phyloP scores from a whole-genome alignment of 169 alveolate species.

The Cryptosporidium parvum region DNA sequence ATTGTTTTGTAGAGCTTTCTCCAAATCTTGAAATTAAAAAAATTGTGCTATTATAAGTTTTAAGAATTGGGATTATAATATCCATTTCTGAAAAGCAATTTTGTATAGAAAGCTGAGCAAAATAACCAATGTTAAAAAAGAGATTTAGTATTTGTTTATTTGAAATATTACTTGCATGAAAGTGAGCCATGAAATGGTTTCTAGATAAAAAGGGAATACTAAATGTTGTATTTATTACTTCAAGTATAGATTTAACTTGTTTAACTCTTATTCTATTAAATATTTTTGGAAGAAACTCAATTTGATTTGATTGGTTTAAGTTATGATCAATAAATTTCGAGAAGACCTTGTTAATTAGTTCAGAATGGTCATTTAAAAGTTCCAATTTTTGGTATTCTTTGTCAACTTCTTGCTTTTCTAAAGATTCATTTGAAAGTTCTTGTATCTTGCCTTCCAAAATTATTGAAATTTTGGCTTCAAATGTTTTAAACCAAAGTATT shows the following conservation, averaged over 20 bases:
- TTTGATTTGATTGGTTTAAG: not conserved
- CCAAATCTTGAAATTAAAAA: slow-evolving; percentile 61
- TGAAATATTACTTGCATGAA: not conserved
- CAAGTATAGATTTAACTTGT: slow-evolving; percentile 21
- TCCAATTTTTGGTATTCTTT: slow-evolving; percentile 51
- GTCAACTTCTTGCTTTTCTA: slow-evolving; percentile 26
- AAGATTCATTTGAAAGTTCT: slow-evolving; percentile 1
- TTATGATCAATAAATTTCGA: not conserved
- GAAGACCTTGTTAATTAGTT: not conserved
- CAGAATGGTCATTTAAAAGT: slow-evolving; percentile 15
- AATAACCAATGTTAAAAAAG: slow-evolving; percentile 23
- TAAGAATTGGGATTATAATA: not conserved
- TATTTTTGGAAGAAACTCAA: not conserved
- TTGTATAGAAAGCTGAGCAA: slow-evolving; percentile 20
- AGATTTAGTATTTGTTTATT: slow-evolving; percentile 26
- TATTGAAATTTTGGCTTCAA: slow-evolving; percentile 15
- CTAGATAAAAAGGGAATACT: slow-evolving; percentile 23
- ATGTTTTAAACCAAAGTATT: slow-evolving; percentile 45
- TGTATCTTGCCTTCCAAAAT: slow-evolving; percentile 13
- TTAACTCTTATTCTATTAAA: not conserved
- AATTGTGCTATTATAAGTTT: slow-evolving; percentile 24
- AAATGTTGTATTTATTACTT: slow-evolving; percentile 26
- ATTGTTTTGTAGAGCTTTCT: slow-evolving; percentile 40
- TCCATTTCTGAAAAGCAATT: slow-evolving; percentile 13
- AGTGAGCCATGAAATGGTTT: slow-evolving; percentile 63